Conservation (phyloP, 805 yeast genomes). For the Isabelozyma pseudorhagii region DNA sequence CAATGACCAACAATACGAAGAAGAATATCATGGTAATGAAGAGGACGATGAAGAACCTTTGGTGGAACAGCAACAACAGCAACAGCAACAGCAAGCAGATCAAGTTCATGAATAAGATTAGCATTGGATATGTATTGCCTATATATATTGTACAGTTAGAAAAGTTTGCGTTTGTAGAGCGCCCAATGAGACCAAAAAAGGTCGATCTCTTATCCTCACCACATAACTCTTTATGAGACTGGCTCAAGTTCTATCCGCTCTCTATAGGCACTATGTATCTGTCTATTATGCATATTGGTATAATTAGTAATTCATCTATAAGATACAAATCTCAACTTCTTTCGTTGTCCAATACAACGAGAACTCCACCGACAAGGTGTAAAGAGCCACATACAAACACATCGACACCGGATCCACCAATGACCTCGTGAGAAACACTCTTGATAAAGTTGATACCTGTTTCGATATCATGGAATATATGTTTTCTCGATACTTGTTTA, state of each 20-base stretch:
- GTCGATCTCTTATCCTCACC: too few species aligned
- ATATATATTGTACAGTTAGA: too few species aligned
- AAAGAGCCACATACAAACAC: slow-evolving; percentile 93
- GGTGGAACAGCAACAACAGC: not conserved
- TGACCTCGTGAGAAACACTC: slow-evolving; percentile 36
- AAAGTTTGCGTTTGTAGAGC: too few species aligned
- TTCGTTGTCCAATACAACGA: slow-evolving; percentile 71
- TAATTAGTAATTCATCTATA: not conserved
- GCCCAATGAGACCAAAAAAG: too few species aligned
- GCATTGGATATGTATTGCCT: slow-evolving; percentile 1
- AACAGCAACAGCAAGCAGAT: not conserved
- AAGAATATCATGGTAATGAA: not conserved
- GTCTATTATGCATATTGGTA: not conserved
- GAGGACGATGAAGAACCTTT: not conserved
- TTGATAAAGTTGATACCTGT: slow-evolving; percentile 58
- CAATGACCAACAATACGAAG: slow-evolving; percentile 5
- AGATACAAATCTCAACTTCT: slow-evolving; percentile 12
- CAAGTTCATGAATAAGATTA: slow-evolving; percentile 1
- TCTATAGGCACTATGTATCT: too few species aligned
- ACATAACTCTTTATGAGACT: too few species aligned
- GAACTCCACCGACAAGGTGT: slow-evolving; percentile 90
- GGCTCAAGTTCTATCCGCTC: too few species aligned
- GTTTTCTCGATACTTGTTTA: slow-evolving; percentile 29
- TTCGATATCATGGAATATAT: slow-evolving; percentile 74
- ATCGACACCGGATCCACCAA: slow-evolving; percentile 41